Evolutionary conservation across 176 grass and related monocot genomes (phyloP).

Genomic region (Pontederia paniculata): DNA sequence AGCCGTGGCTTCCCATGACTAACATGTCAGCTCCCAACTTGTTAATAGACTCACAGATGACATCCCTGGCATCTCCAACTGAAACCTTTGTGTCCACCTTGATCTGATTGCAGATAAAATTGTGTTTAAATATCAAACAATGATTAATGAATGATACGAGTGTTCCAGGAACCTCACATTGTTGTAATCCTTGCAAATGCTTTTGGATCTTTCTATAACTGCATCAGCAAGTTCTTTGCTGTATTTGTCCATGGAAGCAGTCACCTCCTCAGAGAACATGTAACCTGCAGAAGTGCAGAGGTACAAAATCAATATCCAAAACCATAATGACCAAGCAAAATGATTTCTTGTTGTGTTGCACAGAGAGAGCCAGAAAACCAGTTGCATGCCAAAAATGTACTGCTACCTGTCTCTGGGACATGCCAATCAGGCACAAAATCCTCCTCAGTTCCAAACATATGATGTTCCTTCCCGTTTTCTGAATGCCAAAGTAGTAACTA

Average conservation of each 20-base stretch:
- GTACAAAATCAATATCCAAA: neutral
- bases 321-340: neutral
- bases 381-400: neutral
- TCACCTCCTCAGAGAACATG: conserved; percentile 46
- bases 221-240: conserved; percentile 56
- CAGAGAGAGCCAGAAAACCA: neutral
- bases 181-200: conserved; percentile 40
- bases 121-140: too few species aligned
- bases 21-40: conserved; percentile 27
- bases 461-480: conserved; percentile 19
- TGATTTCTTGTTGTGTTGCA: too few species aligned
- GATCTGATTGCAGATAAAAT: conserved; percentile 20
- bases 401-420: conserved; percentile 1
- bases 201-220: conserved; percentile 48
- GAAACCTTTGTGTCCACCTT: conserved; percentile 37
- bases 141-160: too few species aligned
- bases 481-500: neutral
- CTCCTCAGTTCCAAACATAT: conserved; percentile 22
- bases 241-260: conserved; percentile 45
- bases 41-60: conserved; percentile 26
- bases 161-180: conserved; percentile 15
- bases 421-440: conserved; percentile 25
- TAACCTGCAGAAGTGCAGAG: conserved; percentile 43
- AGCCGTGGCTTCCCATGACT: conserved; percentile 51
- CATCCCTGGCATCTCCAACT: conserved; percentile 38